These are phyloP conservation scores for Dioszegia aurantiaca DNA, from an alignment of 768 basidiomycete genomes.

Conservation along the genomic window DNA sequence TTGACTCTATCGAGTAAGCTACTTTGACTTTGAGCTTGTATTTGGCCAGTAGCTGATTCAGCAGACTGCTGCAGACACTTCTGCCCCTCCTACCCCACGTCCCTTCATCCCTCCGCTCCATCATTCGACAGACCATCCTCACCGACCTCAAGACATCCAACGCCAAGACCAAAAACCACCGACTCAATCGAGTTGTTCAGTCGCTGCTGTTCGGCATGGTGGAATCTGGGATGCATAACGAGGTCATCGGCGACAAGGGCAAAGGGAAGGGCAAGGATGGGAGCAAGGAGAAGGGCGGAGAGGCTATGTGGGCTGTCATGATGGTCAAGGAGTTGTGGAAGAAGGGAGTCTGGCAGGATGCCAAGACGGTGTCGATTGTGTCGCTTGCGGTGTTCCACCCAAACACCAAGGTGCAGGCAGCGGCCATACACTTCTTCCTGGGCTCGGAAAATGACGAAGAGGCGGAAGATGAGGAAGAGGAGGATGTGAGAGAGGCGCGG, in stretches of 20 bases:
- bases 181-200: constrained; percentile 92
- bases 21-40: neutral
- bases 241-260: constrained; percentile 79
- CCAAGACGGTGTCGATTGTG: constrained; percentile 88
- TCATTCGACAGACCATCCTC: constrained; percentile 91
- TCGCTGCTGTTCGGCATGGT: constrained; percentile 95
- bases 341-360: constrained; percentile 87
- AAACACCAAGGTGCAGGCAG: constrained; percentile 86
- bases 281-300: constrained; percentile 60
- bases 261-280: constrained; percentile 45
- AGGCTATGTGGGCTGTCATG: constrained; percentile 97
- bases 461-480: constrained; percentile 69
- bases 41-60: neutral
- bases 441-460: constrained; percentile 69
- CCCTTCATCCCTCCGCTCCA: constrained; percentile 75
- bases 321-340: constrained; percentile 91
- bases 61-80: constrained; percentile 79
- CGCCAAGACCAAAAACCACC: constrained; percentile 81
- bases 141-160: constrained; percentile 92
- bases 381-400: constrained; percentile 91
- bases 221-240: constrained; percentile 80
- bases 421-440: constrained; percentile 95
- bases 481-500: constrained; percentile 56
- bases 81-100: constrained; percentile 95
- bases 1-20: constrained; percentile 88